Conservation (phyloP, 2,329 filamentous ascomycete genomes). For the Lasiodiplodia theobromae region DNA sequence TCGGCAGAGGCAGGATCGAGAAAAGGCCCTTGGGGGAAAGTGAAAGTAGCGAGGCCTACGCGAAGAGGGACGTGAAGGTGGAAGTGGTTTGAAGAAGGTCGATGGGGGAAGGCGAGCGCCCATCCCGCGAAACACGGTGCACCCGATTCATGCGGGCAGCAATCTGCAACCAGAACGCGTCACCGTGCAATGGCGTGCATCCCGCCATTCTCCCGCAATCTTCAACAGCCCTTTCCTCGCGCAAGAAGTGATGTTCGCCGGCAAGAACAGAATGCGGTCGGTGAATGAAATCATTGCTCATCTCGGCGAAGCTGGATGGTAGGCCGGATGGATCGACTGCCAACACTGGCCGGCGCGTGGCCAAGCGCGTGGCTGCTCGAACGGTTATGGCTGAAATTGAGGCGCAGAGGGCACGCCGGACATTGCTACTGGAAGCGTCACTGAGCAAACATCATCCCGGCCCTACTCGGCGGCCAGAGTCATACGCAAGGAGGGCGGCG, state of each 20-base stretch:
- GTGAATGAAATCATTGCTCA: constrained; percentile 23
- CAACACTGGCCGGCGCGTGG: constrained; percentile 18
- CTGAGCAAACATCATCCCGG: constrained; percentile 3
- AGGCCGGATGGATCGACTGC: constrained; percentile 15
- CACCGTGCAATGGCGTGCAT: constrained; percentile 22
- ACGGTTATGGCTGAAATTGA: constrained; percentile 27
- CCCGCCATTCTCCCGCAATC: constrained; percentile 6
- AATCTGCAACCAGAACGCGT: constrained; percentile 23
- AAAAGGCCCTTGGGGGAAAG: not conserved
- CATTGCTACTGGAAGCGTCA: constrained; percentile 21
- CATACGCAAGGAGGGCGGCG: not conserved
- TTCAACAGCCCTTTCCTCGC: not conserved
- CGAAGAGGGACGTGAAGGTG: constrained; percentile 1
- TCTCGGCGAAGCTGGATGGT: constrained; percentile 12
- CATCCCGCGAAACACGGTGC: constrained; percentile 3
- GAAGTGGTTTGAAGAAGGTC: constrained; percentile 15
- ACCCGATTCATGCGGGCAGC: constrained; percentile 10
- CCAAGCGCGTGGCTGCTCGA: constrained; percentile 3
- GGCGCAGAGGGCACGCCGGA: constrained; percentile 29
- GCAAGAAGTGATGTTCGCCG: not conserved
- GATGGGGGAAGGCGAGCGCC: not conserved
- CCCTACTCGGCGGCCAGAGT: not conserved
- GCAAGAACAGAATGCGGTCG: constrained; percentile 2
- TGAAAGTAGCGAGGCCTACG: constrained; percentile 10
- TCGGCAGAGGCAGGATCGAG: constrained; percentile 6